These are phyloP conservation scores for Thraustochytrium striatum DNA, from an alignment of 352 stramenopile genomes.

Conservation along the genomic window DNA sequence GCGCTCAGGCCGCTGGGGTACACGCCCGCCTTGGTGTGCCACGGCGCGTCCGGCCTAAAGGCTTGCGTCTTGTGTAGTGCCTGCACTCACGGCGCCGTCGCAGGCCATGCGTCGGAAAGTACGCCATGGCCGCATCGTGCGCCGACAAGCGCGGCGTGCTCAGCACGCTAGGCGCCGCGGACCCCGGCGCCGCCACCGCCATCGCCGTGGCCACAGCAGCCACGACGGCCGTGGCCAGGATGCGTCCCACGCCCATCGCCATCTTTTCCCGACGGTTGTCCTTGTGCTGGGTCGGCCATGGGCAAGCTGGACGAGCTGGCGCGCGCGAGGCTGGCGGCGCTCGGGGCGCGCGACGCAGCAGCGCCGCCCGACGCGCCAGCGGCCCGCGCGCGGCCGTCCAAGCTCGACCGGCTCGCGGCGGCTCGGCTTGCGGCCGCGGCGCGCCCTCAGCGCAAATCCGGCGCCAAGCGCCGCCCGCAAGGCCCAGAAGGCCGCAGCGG, in stretches of 20 bases:
- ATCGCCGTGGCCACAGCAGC: neutral
- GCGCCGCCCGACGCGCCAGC: neutral
- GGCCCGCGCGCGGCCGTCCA: neutral
- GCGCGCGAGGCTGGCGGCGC: neutral
- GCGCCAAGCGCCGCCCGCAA: neutral
- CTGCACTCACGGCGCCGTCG: neutral
- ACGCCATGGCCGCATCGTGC: neutral
- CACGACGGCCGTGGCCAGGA: neutral
- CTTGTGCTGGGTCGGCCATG: neutral
- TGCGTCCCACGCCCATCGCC: neutral
- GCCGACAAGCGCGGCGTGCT: neutral
- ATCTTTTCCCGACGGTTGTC: neutral
- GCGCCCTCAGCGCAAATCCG: neutral
- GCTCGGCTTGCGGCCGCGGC: neutral
- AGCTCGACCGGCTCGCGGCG: neutral
- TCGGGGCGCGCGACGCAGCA: neutral
- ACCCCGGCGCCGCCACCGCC: neutral
- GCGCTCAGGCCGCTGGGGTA: neutral
- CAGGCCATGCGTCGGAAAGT: neutral
- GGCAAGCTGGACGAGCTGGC: conserved; percentile 16
- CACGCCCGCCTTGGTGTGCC: neutral
- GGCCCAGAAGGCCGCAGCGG: no score
- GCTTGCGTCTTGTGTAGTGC: neutral
- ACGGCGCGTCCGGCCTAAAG: neutral
- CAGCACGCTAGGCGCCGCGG: neutral